Base-by-base conservation (phyloP, 805 yeast species). In the Clavispora asparagi region DNA sequence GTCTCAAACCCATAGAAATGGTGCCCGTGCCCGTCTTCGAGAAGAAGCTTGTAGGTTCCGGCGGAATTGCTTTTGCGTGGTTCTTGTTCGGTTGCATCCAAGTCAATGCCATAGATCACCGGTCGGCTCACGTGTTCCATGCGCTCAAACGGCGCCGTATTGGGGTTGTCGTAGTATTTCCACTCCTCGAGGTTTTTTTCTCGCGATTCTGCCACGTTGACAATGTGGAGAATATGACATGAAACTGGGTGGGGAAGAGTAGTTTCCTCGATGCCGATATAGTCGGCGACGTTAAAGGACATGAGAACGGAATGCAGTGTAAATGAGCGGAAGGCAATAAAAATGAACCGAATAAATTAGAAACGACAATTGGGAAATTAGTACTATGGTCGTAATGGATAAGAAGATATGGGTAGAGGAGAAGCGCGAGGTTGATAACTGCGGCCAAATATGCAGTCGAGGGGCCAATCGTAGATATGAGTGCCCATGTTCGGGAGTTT, bases 101-200 rank as follows among this genome's bases (percentile, higher is more conserved):
- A 56, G 52, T 79, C 58, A 12, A 54, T 32, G 10, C 56, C 56
- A 35, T 54, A 54, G 17, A 54, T 66, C 2, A 83, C 74, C 27
- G 78, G 76, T 17, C 79, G 64, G 28, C 79, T 73, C 13, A 81
- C 63, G 37, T 60, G 59, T 47, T 56, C 53, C 41, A 83, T 60
- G 25, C 83, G 63, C 60, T 84, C 92, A 2, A 78, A 81, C 13
- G 78, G 77, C 3, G 78, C 82, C n/a, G 70, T 73, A 50, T 77
- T 80, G 1, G 82, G 79, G 54, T 84, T 82, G n/a, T 76, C 64
- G 42, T 66, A 62, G 30, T 74, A 73, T 19, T 65, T 65, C 61
- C 85, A 66, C 6, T 73, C 76, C 50, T 85, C 92, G 3, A 82
- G 56, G 51, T 78, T 81, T n/a, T 69, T 62, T 17, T 77, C 58